Evolutionary conservation across 2,329 filamentous ascomycete species (phyloP).

Genomic region (Colletotrichum melonis): DNA sequence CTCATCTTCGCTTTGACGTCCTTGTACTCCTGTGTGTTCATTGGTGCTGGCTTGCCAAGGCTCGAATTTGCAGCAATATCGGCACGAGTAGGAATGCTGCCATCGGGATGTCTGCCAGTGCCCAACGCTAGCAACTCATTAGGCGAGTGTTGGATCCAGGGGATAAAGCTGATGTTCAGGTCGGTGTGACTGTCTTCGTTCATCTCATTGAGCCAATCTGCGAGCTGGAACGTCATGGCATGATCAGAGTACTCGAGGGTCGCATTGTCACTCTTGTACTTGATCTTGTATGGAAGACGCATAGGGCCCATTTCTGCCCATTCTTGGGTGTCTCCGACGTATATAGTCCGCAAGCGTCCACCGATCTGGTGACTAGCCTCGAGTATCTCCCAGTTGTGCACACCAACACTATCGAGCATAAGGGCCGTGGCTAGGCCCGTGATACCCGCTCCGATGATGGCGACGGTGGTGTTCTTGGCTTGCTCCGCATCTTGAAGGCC

Average conservation of each 20-base stretch:
- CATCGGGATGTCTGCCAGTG: slow-evolving; percentile 59
- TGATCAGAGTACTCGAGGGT: slow-evolving; percentile 68
- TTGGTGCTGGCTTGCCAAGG: slow-evolving; percentile 44
- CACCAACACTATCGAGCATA: slow-evolving; percentile 58
- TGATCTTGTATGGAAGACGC: slow-evolving; percentile 50
- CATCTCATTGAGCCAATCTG: slow-evolving; percentile 63
- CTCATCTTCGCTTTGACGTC: slow-evolving; percentile 43
- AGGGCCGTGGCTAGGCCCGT: slow-evolving; percentile 66
- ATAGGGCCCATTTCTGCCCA: slow-evolving; percentile 73
- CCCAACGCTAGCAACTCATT: slow-evolving; percentile 65
- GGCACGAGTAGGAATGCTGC: slow-evolving; percentile 61
- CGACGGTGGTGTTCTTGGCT: slow-evolving; percentile 48
- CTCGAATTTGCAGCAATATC: slow-evolving; percentile 59
- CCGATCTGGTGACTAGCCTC: slow-evolving; percentile 67
- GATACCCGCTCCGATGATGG: slow-evolving; percentile 72
- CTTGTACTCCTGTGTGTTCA: slow-evolving; percentile 43
- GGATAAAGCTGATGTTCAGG: slow-evolving; percentile 69
- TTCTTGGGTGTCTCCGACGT: slow-evolving; percentile 62
- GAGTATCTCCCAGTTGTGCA: slow-evolving; percentile 67
- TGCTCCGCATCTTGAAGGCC: too few species aligned
- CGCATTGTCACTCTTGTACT: slow-evolving; percentile 60
- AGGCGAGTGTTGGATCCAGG: slow-evolving; percentile 64
- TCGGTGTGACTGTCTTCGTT: slow-evolving; percentile 57
- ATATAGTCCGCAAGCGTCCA: slow-evolving; percentile 69
- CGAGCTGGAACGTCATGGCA: slow-evolving; percentile 70